A percentile compares a stretch with the other conserved stretches of the same genome.
Conservation (phyloP, 2,329 filamentous ascomycete species). For the Aaosphaeria pasadenensis region DNA sequence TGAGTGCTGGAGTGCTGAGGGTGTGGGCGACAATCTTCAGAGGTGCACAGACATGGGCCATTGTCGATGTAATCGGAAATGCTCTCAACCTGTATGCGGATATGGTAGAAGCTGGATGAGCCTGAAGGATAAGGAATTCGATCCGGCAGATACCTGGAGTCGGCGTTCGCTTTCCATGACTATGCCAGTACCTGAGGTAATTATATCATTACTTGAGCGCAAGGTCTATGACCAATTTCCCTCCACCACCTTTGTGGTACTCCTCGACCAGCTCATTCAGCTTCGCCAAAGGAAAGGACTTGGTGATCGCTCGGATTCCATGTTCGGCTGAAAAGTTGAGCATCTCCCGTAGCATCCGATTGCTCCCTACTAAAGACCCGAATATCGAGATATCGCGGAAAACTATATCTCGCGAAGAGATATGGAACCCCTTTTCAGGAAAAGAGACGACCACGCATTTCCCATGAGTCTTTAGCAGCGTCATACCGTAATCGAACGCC, state of each 20-base stretch:
- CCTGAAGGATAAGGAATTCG: too few relatives aligned
- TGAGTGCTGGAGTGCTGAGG: slow-evolving; percentile 40
- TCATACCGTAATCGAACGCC: slow-evolving; percentile 48
- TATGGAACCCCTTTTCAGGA: slow-evolving; percentile 42
- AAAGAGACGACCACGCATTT: slow-evolving; percentile 49
- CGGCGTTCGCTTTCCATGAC: not conserved
- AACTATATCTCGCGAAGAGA: slow-evolving; percentile 43
- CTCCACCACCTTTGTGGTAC: slow-evolving; percentile 44
- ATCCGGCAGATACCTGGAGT: too few relatives aligned
- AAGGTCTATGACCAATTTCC: slow-evolving; percentile 46
- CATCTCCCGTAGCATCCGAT: slow-evolving; percentile 40
- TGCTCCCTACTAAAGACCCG: slow-evolving; percentile 44
- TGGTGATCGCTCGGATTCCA: slow-evolving; percentile 32
- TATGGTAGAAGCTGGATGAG: slow-evolving; percentile 38
- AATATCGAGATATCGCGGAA: slow-evolving; percentile 44
- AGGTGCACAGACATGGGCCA: slow-evolving; percentile 43
- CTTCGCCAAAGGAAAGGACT: slow-evolving; percentile 30
- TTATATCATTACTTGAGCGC: slow-evolving; percentile 13
- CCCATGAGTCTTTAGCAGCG: slow-evolving; percentile 44
- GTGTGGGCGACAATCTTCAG: slow-evolving; percentile 44
- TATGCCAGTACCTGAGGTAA: too few relatives aligned
- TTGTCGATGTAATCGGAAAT: slow-evolving; percentile 41
- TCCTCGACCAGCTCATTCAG: slow-evolving; percentile 45
- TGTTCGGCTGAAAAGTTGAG: slow-evolving; percentile 38
- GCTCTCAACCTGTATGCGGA: slow-evolving; percentile 42